Percentiles rank a stretch among this genome's conserved stretches.
Conservation (phyloP, 106 monocot genomes). For the Iris macrosiphon region DNA sequence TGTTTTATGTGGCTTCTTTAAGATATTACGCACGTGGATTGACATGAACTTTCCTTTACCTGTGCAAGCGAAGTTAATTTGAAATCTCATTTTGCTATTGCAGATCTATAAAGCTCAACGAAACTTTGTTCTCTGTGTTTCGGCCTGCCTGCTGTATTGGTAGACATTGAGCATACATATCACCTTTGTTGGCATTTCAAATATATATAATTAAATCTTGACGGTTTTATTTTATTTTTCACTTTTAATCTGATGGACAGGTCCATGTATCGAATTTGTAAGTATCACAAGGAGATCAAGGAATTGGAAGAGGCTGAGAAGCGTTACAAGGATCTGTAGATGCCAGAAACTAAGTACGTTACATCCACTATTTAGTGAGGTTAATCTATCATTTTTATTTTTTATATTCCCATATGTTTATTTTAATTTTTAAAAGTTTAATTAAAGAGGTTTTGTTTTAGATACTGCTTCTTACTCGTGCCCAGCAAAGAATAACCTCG, state of each 20-base stretch:
- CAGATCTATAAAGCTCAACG: conserved; percentile 86
- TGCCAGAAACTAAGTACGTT: not conserved
- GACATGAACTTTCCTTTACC: not conserved
- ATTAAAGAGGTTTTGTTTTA: too few relatives aligned
- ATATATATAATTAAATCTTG: too few relatives aligned
- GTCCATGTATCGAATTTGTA: conserved; percentile 56
- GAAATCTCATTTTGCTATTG: conserved; percentile 3
- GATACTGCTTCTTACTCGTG: too few relatives aligned
- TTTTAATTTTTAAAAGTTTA: too few relatives aligned
- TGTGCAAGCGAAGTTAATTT: not conserved
- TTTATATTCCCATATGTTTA: too few relatives aligned
- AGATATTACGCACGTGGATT: too few relatives aligned
- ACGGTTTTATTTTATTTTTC: not conserved
- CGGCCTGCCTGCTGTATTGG: conserved; percentile 73
- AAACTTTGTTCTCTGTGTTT: conserved; percentile 69
- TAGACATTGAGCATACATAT: conserved; percentile 9
- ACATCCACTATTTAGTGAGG: too few relatives aligned
- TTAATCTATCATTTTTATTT: too few relatives aligned
- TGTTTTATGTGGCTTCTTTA: too few relatives aligned
- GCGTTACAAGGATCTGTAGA: conserved; percentile 49
- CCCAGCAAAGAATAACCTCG: too few relatives aligned
- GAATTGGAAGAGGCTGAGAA: conserved; percentile 68
- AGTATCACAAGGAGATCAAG: conserved; percentile 55
- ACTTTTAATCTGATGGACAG: conserved; percentile 19
- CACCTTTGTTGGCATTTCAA: not conserved